Base-by-base conservation (phyloP, 1,284 basidiomycete genomes). In the Moniliophthora roreri region DNA sequence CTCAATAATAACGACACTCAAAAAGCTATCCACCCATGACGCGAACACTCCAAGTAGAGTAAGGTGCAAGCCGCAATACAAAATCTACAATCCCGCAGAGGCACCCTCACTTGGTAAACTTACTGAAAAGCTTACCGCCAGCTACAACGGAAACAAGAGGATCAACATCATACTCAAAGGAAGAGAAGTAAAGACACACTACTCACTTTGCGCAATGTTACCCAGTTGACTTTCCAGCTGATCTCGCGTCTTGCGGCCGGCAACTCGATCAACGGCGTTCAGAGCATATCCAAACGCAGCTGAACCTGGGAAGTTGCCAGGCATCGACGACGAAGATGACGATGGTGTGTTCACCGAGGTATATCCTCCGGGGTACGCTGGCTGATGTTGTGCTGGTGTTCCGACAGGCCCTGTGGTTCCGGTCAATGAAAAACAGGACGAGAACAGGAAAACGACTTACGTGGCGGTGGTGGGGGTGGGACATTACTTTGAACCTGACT, bases 211-310 rank as follows among this genome's bases (percentile, higher is more conserved):
- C 32, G 74, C 69, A 32, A 77, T 55, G 53, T 52, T 70, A 35
- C 63, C 69, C 10, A 72, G 63, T 45, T 63, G 56, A 42, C 61
- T 66, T 56, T 78, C 76, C 16, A 80, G 58, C 58, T 76, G 76
- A 35, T 69, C 66, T 52, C 72, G 66, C 28, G 71, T 74, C 55
- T 71, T 72, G 57, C 66, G 70, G 15, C 78, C 77, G 16, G 74
- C 76, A 42, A 78, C 62, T 58, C 69, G 75, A 61, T 76, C 75
- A 39, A 78, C 69, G 18, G 74, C 70, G 59, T 54, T 71, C 56
- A 69, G 55, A 18, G 73, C 71, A 55, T 66, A 66, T 15, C 65
- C 68, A 26, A 77, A 26, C 28, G 58, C 18, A 10, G 71, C 63
- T 2, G 59, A 56, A 53, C 67, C 61, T 24, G 66, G 50, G 42